A percentile compares a stretch with the other conserved stretches of the same genome.
These are phyloP conservation scores for Pleurotus platypus DNA, from an alignment of 768 basidiomycete genomes.

Conservation along the genomic window DNA sequence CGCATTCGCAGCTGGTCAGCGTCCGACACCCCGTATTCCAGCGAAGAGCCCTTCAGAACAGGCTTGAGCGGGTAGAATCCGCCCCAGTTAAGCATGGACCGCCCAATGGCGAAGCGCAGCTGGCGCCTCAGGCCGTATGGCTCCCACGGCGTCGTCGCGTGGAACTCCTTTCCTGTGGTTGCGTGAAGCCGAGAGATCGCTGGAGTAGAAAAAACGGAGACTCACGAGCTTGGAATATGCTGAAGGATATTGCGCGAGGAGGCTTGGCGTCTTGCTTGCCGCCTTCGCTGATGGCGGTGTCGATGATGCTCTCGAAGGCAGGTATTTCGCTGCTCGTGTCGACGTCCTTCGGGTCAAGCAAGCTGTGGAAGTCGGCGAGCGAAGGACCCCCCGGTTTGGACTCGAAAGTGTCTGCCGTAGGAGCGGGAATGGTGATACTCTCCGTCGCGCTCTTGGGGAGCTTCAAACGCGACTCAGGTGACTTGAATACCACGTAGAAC, in stretches of 20 bases:
- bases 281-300: slow-evolving; percentile 20
- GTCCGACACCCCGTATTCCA: neutral
- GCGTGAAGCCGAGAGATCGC: neutral
- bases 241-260: slow-evolving; percentile 6
- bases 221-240: slow-evolving; percentile 9
- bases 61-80: slow-evolving; percentile 9
- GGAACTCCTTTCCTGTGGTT: neutral
- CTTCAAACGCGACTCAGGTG: slow-evolving; percentile 34
- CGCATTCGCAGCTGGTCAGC: slow-evolving; percentile 7
- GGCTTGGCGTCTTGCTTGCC: slow-evolving; percentile 3
- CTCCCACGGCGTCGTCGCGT: neutral
- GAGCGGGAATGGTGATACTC: slow-evolving; percentile 22
- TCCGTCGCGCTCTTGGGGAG: slow-evolving; percentile 25
- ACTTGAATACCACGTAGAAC: slow-evolving; percentile 42
- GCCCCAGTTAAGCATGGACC: slow-evolving; percentile 11
- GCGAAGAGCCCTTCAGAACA: neutral
- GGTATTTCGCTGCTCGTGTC: neutral
- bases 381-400: neutral
- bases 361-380: neutral
- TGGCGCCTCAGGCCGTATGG: neutral
- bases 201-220: neutral
- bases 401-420: slow-evolving; percentile 11
- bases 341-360: neutral
- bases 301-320: neutral
- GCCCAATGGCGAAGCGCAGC: neutral